Evolutionary conservation across 2,329 filamentous ascomycete species (phyloP).

Genomic region (Clarireedia sp.): DNA sequence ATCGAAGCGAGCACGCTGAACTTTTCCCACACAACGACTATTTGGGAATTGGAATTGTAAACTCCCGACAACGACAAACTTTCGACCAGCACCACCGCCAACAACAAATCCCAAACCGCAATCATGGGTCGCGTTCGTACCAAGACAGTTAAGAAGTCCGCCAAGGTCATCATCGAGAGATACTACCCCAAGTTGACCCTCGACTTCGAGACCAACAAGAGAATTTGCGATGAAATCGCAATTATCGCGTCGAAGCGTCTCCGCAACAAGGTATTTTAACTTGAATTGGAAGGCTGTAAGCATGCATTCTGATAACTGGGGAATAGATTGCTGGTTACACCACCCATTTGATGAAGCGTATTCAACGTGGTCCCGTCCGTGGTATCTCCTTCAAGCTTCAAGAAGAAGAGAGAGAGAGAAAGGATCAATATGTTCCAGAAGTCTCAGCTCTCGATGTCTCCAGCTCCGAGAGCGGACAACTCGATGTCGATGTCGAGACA

Average conservation of each 20-base stretch:
- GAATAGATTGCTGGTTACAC: conserved; percentile 91
- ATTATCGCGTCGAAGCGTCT: conserved; percentile 99
- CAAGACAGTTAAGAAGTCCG: conserved; percentile 44
- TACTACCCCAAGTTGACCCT: conserved; percentile 97
- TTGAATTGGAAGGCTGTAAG: conserved; percentile 51
- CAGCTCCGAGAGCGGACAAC: conserved; percentile 87
- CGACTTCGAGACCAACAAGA: conserved; percentile 99
- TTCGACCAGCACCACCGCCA: conserved; percentile 7
- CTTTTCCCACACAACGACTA: conserved; percentile 9
- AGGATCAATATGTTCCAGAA: conserved; percentile 99
- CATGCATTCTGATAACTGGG: conserved; percentile 45
- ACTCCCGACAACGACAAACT: conserved; percentile 8
- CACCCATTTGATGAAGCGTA: conserved; percentile 99
- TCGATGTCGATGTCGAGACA: conserved; percentile 94
- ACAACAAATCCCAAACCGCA: conserved; percentile 21
- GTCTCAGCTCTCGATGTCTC: conserved; percentile 97
- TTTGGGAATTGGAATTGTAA: not conserved
- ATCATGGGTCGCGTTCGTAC: conserved; percentile 38
- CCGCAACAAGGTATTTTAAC: conserved; percentile 77
- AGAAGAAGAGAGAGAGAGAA: conserved; percentile 99
- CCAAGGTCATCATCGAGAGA: conserved; percentile 99
- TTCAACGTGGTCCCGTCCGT: conserved; percentile 96
- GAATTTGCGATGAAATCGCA: conserved; percentile 99
- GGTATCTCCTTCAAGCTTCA: conserved; percentile 99
- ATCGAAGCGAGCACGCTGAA: conserved; percentile 1